Conservation (phyloP, 1,284 basidiomycete genomes). For the Marasmius oreades region DNA sequence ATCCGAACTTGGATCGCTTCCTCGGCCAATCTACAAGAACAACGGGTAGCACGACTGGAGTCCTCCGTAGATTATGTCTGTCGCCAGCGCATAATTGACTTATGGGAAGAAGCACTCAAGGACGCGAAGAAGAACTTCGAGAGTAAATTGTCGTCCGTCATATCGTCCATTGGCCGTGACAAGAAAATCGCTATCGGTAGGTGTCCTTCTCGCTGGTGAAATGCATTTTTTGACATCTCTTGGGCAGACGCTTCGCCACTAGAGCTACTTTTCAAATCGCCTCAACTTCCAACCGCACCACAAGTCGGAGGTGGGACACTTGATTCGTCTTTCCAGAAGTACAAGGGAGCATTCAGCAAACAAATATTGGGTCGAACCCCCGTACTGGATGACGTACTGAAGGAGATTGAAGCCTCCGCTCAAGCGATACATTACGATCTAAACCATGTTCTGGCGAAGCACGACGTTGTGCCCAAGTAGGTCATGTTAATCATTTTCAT, state of each 20-base stretch:
- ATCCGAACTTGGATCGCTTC: slow-evolving; percentile 43
- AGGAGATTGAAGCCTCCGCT: slow-evolving; percentile 53
- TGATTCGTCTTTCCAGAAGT: slow-evolving; percentile 53
- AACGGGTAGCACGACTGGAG: slow-evolving; percentile 40
- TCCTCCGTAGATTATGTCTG: slow-evolving; percentile 48
- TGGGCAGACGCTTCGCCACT: slow-evolving; percentile 46
- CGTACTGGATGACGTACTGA: slow-evolving; percentile 53
- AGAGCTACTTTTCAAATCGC: slow-evolving; percentile 51
- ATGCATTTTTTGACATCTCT: background rate
- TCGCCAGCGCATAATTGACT: slow-evolving; percentile 44
- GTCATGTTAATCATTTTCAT: background rate
- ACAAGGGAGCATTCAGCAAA: slow-evolving; percentile 49
- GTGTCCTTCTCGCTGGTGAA: slow-evolving; percentile 4
- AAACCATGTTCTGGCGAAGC: slow-evolving; percentile 37
- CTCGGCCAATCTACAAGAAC: slow-evolving; percentile 34
- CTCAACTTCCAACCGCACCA: slow-evolving; percentile 42
- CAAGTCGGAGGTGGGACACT: slow-evolving; percentile 36
- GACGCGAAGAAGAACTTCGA: slow-evolving; percentile 44
- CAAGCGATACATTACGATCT: slow-evolving; percentile 56
- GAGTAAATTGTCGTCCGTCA: slow-evolving; percentile 32
- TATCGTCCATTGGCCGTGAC: slow-evolving; percentile 26
- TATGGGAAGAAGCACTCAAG: slow-evolving; percentile 51
- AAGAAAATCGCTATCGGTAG: slow-evolving; percentile 29
- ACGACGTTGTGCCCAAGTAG: slow-evolving; percentile 31
- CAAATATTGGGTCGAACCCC: slow-evolving; percentile 61